Conservation (phyloP, 140 eudicot genomes). For the Senecio squalidus region DNA sequence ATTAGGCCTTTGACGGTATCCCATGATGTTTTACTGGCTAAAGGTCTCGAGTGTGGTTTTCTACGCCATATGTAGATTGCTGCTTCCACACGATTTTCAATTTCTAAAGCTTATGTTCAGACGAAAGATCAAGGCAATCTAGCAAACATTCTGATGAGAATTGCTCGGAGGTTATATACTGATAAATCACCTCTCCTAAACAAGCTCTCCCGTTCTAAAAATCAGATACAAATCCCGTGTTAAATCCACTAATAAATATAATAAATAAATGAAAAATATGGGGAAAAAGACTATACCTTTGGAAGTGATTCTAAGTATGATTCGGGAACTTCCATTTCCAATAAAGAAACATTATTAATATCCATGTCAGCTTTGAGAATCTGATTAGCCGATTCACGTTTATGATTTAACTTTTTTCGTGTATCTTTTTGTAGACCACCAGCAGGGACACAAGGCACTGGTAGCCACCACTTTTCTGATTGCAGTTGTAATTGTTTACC, state of each 20-base stretch:
- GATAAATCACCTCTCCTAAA: constrained; percentile 87
- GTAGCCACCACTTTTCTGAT: constrained; percentile 98
- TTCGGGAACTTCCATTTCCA: constrained; percentile 97
- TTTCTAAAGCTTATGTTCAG: constrained; percentile 86
- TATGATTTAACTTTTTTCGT: constrained; percentile 62
- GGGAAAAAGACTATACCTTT: constrained; percentile 47
- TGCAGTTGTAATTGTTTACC: constrained; percentile 68
- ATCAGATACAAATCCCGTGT: background rate
- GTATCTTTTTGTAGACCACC: constrained; percentile 69
- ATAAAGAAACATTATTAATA: constrained; percentile 60
- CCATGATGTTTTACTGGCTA: constrained; percentile 85
- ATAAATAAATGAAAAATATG: background rate
- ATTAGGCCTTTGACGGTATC: constrained; percentile 76
- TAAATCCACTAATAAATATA: constrained; percentile 1
- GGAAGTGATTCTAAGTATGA: constrained; percentile 87
- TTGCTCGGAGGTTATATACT: constrained; percentile 80
- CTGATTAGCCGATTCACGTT: constrained; percentile 83
- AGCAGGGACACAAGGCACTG: constrained; percentile 93
- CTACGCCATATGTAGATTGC: constrained; percentile 80
- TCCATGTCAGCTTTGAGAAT: constrained; percentile 88
- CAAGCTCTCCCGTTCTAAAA: constrained; percentile 82
- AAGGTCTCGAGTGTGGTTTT: constrained; percentile 34
- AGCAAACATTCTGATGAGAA: constrained; percentile 87
- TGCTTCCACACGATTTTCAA: constrained; percentile 91
- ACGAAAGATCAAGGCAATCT: constrained; percentile 85